Conservation (phyloP, 2,329 filamentous ascomycete genomes). For the Trichoderma sp. region DNA sequence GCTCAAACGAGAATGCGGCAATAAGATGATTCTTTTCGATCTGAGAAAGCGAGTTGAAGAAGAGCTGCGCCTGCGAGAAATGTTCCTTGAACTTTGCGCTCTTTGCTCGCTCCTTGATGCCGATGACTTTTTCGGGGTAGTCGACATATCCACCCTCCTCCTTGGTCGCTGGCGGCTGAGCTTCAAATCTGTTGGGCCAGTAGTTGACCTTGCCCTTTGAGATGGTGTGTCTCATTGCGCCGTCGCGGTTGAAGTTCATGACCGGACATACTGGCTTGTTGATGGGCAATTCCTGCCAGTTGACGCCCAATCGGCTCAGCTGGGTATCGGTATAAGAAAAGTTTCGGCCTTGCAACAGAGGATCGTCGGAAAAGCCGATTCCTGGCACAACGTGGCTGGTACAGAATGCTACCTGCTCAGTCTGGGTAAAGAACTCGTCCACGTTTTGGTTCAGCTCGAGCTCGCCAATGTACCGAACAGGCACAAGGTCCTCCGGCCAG, state of each 20-base stretch:
- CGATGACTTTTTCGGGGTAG: slow-evolving; percentile 63
- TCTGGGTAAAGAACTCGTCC: slow-evolving; percentile 82
- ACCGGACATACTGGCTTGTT: slow-evolving; percentile 76
- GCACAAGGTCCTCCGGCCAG: slow-evolving; percentile 79
- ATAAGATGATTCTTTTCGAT: slow-evolving; percentile 72
- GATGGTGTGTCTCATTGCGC: slow-evolving; percentile 72
- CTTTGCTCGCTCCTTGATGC: slow-evolving; percentile 70
- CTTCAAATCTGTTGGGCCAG: slow-evolving; percentile 62
- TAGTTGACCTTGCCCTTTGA: slow-evolving; percentile 69
- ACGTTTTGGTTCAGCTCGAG: slow-evolving; percentile 78
- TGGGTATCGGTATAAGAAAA: slow-evolving; percentile 78
- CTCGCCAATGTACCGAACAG: slow-evolving; percentile 77
- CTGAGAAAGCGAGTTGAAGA: slow-evolving; percentile 75
- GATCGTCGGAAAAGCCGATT: slow-evolving; percentile 75
- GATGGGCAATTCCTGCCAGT: slow-evolving; percentile 78
- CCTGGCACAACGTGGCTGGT: slow-evolving; percentile 79
- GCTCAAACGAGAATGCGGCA: slow-evolving; percentile 73
- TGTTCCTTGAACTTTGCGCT: slow-evolving; percentile 80
- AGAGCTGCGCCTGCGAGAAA: slow-evolving; percentile 76
- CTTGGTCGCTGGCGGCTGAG: slow-evolving; percentile 65
- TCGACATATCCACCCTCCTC: slow-evolving; percentile 71
- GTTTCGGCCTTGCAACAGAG: slow-evolving; percentile 72
- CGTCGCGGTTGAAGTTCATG: slow-evolving; percentile 78
- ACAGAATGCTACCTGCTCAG: slow-evolving; percentile 82
- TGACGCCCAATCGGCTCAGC: slow-evolving; percentile 69